Base-by-base conservation (phyloP, 1,139 yeast species). In the Nakaseomyces delphensis region DNA sequence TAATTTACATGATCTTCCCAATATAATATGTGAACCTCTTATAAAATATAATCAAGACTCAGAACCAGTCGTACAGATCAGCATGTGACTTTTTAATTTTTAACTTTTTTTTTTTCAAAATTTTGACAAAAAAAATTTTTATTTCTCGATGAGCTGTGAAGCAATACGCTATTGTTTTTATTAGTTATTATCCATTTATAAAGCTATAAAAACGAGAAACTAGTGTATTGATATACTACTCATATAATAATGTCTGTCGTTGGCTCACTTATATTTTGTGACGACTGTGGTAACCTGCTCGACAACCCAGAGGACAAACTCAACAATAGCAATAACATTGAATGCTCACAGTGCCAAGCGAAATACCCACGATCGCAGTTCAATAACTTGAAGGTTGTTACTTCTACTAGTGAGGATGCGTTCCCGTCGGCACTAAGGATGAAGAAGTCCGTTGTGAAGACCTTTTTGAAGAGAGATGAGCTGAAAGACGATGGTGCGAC, bases 261-360 rank as follows among this genome's bases (percentile, higher is more conserved):
- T 38, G 98, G 98, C 20, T 83, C 95, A 42, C 76, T 91, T 57
- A 89, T 91, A 51, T 91, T 91, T 65, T 91, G 98, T 62, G 73
- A 79, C n/a, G 84, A 79, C 56, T 91, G 98, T 63, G 98, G 98
- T 56, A 85, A 83, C 59, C 72, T 91, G 46, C 71, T 91, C 48
- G 95, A 86, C 55, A 73, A 57, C 46, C 62, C 63, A 18, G 40
- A 38, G 27, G 33, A 20, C 20, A 20, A 27, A 25, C 10, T 23
- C 11, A 13, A 10, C 11, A 54, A 54, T 36, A 50, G 85, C 20
- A 76, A 74, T 23, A 69, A 78, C 10, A 64, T 81, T 43, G 71
- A 70, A 43, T 89, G 96, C 62, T 69, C 70, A 21, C 77, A 83
- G 47, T 91, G 98, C 68, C 44, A 77, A 73, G 57, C 62, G 69